Evolutionary conservation across 768 basidiomycete genomes (phyloP).

Genomic region (Strobilomyces confusus): DNA sequence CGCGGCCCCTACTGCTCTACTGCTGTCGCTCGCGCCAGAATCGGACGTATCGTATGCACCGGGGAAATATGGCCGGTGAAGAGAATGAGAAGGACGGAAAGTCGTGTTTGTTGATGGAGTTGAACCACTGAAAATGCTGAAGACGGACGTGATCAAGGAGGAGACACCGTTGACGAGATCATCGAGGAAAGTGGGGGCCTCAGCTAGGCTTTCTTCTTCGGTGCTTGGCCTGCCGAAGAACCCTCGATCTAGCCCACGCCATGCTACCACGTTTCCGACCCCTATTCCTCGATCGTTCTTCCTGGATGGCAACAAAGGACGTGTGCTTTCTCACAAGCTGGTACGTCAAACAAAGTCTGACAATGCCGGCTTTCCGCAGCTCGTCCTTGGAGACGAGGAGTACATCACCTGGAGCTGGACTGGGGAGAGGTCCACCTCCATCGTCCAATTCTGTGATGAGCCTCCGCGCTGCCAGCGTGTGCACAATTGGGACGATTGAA

Average conservation of each 20-base stretch:
- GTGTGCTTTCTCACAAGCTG: conserved; percentile 50
- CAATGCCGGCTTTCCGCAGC: conserved; percentile 41
- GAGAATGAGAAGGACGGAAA: background rate
- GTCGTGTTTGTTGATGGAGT: background rate
- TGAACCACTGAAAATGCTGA: conserved; percentile 9
- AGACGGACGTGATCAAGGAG: conserved; percentile 3
- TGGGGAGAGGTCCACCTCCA: conserved; percentile 31
- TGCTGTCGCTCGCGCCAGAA: conserved; percentile 5
- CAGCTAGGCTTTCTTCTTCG: no score
- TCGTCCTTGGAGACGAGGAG: conserved; percentile 29
- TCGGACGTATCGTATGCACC: conserved; percentile 21
- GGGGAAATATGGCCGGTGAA: conserved; percentile 8
- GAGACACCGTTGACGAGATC: no score
- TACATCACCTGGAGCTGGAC: conserved; percentile 22
- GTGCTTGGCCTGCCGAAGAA: no score
- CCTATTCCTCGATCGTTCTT: no score
- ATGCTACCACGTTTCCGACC: no score
- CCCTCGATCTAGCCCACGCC: no score
- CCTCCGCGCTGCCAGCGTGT: conserved; percentile 50
- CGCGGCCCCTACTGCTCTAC: conserved; percentile 3
- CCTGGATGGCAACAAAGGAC: conserved; percentile 53
- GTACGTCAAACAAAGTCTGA: conserved; percentile 48
- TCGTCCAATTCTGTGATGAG: conserved; percentile 52
- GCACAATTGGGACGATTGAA: conserved; percentile 36
- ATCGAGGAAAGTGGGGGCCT: no score